Conservation (phyloP, 805 yeast species). For the Candida dajiaensis region DNA sequence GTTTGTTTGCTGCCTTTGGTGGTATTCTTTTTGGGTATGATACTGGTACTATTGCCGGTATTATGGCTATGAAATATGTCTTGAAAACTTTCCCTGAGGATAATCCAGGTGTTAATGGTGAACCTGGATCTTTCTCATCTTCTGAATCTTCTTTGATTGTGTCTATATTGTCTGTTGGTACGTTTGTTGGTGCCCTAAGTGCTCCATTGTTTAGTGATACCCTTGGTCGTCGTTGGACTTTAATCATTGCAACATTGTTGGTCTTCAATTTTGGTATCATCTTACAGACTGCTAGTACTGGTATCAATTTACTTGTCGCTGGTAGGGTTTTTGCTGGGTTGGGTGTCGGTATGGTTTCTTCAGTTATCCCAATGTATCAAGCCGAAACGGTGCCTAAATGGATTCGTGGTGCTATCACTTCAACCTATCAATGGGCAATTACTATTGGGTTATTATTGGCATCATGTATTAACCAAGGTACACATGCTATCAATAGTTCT, state of each 20-base stretch:
- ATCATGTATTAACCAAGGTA: conserved; percentile 64
- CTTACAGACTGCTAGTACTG: conserved; percentile 40
- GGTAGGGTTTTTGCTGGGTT: conserved; percentile 69
- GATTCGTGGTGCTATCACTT: conserved; percentile 73
- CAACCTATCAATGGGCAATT: conserved; percentile 66
- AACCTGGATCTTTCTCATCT: conserved; percentile 31
- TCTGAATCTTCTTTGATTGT: conserved; percentile 55
- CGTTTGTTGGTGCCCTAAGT: conserved; percentile 58
- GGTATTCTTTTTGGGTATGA: conserved; percentile 66
- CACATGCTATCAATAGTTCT: conserved; percentile 43
- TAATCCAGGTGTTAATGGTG: conserved; percentile 29
- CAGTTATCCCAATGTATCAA: conserved; percentile 69
- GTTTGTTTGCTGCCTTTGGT: conserved; percentile 62
- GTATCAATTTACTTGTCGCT: conserved; percentile 45
- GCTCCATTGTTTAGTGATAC: conserved; percentile 54
- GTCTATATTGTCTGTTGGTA: conserved; percentile 70
- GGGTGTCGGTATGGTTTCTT: conserved; percentile 70
- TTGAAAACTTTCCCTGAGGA: conserved; percentile 34
- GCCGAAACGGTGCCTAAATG: conserved; percentile 77
- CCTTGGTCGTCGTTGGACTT: conserved; percentile 49
- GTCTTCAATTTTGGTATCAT: conserved; percentile 50
- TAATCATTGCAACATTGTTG: conserved; percentile 36
- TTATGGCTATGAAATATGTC: conserved; percentile 57
- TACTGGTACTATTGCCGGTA: conserved; percentile 63
- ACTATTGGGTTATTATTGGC: conserved; percentile 73